phyloP scores from a whole-genome alignment of 2,329 filamentous ascomycete genomes.

The Pleomassaria siparia region DNA sequence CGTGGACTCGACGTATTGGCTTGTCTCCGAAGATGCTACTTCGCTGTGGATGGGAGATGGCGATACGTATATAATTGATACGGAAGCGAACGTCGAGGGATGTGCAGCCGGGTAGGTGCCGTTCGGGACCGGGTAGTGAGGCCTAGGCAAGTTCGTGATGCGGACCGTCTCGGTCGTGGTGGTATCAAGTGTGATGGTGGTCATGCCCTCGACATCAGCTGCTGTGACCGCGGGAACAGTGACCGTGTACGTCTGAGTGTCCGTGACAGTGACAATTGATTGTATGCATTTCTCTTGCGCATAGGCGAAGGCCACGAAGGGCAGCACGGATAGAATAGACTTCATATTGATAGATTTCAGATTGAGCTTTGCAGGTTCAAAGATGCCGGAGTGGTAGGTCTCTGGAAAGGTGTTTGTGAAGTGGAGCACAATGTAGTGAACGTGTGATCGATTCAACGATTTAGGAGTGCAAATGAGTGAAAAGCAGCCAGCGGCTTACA shows the following conservation, averaged over 20 bases:
- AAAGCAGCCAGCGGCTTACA: constrained; percentile 14
- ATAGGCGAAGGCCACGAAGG: constrained; percentile 7
- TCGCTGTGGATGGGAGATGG: not conserved
- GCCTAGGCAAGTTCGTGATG: constrained; percentile 4
- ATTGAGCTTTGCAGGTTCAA: constrained; percentile 7
- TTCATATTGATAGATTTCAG: constrained; percentile 13
- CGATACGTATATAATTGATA: not conserved
- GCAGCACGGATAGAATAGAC: constrained; percentile 7
- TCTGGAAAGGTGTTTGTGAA: constrained; percentile 3
- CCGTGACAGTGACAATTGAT: constrained; percentile 4
- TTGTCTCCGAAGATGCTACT: not conserved
- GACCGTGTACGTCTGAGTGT: constrained; percentile 5
- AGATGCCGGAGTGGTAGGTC: not conserved
- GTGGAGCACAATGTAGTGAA: not conserved
- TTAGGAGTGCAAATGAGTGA: constrained; percentile 11
- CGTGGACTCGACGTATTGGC: not conserved
- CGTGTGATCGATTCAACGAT: constrained; percentile 14
- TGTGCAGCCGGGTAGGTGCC: constrained; percentile 5
- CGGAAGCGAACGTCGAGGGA: not conserved
- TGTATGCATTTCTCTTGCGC: constrained; percentile 6
- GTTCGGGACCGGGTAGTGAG: constrained; percentile 13
- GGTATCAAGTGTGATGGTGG: not conserved
- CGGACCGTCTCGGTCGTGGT: constrained; percentile 5
- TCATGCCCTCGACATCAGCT: not conserved
- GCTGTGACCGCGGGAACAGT: constrained; percentile 4